Conservation (phyloP, 2,329 filamentous ascomycete species). For the Talaromyces sp. region DNA sequence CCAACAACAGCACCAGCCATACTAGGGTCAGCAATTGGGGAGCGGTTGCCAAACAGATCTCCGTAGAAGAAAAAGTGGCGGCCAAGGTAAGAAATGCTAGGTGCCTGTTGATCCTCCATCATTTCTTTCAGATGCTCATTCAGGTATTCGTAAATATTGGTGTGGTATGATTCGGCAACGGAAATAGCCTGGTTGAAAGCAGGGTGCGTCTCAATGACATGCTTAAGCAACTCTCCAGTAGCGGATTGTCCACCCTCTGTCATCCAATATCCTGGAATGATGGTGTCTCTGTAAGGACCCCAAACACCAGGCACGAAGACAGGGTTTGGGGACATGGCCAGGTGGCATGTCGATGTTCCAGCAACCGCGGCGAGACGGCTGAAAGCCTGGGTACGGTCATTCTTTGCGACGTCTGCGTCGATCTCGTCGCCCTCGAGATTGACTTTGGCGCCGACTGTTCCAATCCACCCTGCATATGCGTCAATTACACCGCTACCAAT, state of each 20-base stretch:
- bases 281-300: constrained; percentile 93
- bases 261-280: constrained; percentile 92
- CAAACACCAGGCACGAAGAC: constrained; percentile 95
- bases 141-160: constrained; percentile 92
- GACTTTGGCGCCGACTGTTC: constrained; percentile 96
- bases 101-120: constrained; percentile 64
- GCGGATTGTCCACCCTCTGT: constrained; percentile 96
- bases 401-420: constrained; percentile 65
- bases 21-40: constrained; percentile 83
- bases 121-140: constrained; percentile 82
- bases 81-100: constrained; percentile 77
- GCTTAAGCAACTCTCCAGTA: constrained; percentile 88
- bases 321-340: constrained; percentile 89
- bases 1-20: constrained; percentile 92
- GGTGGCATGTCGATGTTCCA: constrained; percentile 93
- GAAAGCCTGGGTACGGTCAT: constrained; percentile 89
- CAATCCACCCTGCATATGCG: constrained; percentile 97
- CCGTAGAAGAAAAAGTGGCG: constrained; percentile 99
- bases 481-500: constrained; percentile 97
- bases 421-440: constrained; percentile 67
- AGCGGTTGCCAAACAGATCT: constrained; percentile 94
- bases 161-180: constrained; percentile 74
- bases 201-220: constrained; percentile 92
- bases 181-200: constrained; percentile 78
- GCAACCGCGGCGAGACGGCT: constrained; percentile 89